These are phyloP conservation scores for Hanseniaspora occidentalis DNA, from an alignment of 805 yeast genomes.

Conservation along the genomic window DNA sequence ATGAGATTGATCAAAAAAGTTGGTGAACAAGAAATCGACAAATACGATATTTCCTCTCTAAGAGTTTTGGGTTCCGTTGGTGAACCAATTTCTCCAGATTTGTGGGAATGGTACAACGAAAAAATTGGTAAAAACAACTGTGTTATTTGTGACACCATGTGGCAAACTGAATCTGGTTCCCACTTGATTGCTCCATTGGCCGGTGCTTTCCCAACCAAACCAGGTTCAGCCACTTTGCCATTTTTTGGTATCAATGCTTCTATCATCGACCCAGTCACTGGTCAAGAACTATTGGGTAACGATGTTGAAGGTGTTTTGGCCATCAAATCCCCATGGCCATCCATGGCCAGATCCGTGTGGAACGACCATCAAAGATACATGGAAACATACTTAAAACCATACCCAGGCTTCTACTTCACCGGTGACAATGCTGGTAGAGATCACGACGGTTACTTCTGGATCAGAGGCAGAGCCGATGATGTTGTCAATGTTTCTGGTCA, in stretches of 20 bases:
- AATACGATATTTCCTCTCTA: constrained; percentile 72
- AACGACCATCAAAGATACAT: constrained; percentile 75
- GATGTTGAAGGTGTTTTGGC: constrained; percentile 97
- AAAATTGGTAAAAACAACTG: constrained; percentile 82
- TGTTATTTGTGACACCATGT: constrained; percentile 90
- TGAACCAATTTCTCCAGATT: constrained; percentile 95
- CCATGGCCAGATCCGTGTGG: constrained; percentile 95
- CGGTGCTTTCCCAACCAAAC: constrained; percentile 89
- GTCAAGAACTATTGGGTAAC: constrained; percentile 70
- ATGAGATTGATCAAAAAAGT: constrained; percentile 81
- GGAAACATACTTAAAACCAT: constrained; percentile 88
- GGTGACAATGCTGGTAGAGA: constrained; percentile 99
- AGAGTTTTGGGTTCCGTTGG: constrained; percentile 96
- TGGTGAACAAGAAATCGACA: constrained; percentile 71
- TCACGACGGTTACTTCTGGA: constrained; percentile 93
- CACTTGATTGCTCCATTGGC: constrained; percentile 91
- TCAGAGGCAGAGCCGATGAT: constrained; percentile 96
- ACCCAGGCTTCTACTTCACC: constrained; percentile 87
- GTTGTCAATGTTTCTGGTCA: constrained; percentile 98
- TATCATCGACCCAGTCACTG: constrained; percentile 87
- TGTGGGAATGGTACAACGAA: constrained; percentile 97
- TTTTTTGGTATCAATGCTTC: constrained; percentile 89
- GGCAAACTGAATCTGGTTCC: constrained; percentile 98
- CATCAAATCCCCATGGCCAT: constrained; percentile 87
- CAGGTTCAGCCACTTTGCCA: constrained; percentile 94